Evolutionary conservation across 2,329 filamentous ascomycete species (phyloP), one percentile per base, ranked within the genome.

Genomic region (Colletotrichum sp.): DNA sequence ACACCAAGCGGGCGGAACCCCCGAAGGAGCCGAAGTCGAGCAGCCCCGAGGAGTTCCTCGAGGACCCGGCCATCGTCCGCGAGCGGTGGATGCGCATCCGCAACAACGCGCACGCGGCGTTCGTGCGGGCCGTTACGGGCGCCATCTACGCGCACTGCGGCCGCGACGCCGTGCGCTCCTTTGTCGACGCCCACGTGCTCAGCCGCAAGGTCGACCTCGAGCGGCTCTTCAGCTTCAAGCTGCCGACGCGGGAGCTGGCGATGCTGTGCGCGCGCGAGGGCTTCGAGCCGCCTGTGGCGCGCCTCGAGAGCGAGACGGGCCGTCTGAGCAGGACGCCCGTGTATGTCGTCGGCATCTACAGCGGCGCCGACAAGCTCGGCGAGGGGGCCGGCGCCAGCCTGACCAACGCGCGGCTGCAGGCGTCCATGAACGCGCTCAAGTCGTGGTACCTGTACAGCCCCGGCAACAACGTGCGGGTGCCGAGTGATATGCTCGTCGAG

Each of bases 361-460:
- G 94, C 79, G 97, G 96, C 67, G 89, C 90, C 76, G 96, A 99
- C 83, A 96, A 97, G 89, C 89, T 99, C 56, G 97, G 96, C 71
- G 96, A 99, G 87, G 97, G 93, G n/a, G 90, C 93, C 25, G 97
- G 94, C 28, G 88, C 93, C 65, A 96, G 91, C 84, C 87, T 98
- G 72, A 89, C 95, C 78, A 91, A 95, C 80, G 96, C 94, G 36
- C 92, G 95, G 78, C 89, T 91, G 78, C 91, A 95, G 83, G 97
- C 97, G 25, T 92, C 95, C 48, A 96, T 97, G 81, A 93, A 94
- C 77, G 93, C 96, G 22, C 88, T 99, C 82, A 98, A 98, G 89
- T 90, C 93, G 8, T 99, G 97, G 97, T 99, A 99, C 85, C 88
- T 99, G 69, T 99, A 99, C 88, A 96, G 93, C 83, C 96, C 97